Evolutionary conservation across 768 basidiomycete genomes (phyloP).

Genomic region (Mycena galopus): DNA sequence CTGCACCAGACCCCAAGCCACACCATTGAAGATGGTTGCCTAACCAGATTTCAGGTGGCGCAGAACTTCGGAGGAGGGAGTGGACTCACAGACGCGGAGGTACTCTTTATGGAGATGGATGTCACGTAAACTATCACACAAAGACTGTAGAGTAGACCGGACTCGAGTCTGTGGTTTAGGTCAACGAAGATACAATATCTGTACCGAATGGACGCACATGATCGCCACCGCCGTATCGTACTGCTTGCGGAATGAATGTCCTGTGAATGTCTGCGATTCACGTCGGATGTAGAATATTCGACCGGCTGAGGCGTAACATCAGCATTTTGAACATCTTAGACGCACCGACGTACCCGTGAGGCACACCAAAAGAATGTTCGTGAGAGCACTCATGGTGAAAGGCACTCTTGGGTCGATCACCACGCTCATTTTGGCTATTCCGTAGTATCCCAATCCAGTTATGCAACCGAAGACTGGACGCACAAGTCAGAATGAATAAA

Average conservation of each 20-base stretch:
- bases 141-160: slow-evolving; percentile 4
- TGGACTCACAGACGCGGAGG: not conserved
- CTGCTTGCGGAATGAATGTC: not conserved
- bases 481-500: not conserved
- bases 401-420: slow-evolving; percentile 11
- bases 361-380: slow-evolving; percentile 9
- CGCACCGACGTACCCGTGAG: not conserved
- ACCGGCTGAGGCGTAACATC: not conserved
- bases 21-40: slow-evolving; percentile 10
- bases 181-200: not conserved
- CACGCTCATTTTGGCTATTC: not conserved
- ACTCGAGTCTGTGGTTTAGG: slow-evolving; percentile 11
- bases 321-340: not conserved
- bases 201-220: slow-evolving; percentile 4
- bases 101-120: not conserved
- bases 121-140: slow-evolving; percentile 19
- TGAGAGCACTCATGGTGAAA: slow-evolving; percentile 6
- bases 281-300: slow-evolving; percentile 23
- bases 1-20: slow-evolving; percentile 23
- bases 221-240: slow-evolving; percentile 12
- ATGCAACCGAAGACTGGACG: slow-evolving; percentile 10
- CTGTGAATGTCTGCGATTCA: not conserved
- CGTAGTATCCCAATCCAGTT: not conserved
- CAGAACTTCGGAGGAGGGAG: not conserved
- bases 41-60: not conserved